phyloP scores from a whole-genome alignment of 2,329 filamentous ascomycete genomes.

The Colletotrichum tropicale region DNA sequence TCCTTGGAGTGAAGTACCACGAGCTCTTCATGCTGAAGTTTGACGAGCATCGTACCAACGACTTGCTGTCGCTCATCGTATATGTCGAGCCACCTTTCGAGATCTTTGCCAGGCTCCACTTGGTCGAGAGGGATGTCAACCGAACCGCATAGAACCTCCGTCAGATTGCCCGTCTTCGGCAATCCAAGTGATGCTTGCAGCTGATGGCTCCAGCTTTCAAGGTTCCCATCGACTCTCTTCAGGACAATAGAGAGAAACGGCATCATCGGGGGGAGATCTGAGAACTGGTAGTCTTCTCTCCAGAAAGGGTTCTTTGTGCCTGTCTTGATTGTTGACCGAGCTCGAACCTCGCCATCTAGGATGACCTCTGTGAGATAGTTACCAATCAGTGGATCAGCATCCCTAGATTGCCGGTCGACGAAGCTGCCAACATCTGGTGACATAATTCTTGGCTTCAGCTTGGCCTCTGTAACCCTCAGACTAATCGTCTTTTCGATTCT shows the following conservation, averaged over 20 bases:
- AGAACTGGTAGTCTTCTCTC: conserved; percentile 81
- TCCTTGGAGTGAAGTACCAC: conserved; percentile 87
- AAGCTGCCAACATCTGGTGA: conserved; percentile 14
- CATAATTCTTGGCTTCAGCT: conserved; percentile 49
- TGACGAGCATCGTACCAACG: conserved; percentile 85
- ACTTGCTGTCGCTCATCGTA: conserved; percentile 76
- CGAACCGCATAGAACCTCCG: conserved; percentile 66
- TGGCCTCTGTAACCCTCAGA: conserved; percentile 66
- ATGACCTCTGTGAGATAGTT: conserved; percentile 83
- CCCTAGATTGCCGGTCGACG: conserved; percentile 34
- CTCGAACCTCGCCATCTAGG: conserved; percentile 78
- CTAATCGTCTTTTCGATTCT: conserved; percentile 66
- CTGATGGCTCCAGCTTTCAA: conserved; percentile 50
- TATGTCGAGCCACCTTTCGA: conserved; percentile 88
- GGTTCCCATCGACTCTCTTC: conserved; percentile 64
- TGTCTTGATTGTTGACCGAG: conserved; percentile 73
- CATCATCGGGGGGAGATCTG: conserved; percentile 71
- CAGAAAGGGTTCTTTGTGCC: conserved; percentile 80
- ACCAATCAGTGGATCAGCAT: conserved; percentile 56
- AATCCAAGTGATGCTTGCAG: conserved; percentile 47
- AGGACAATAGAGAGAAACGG: conserved; percentile 74
- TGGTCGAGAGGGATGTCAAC: conserved; percentile 86
- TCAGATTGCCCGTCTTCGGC: conserved; percentile 45
- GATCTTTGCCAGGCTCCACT: conserved; percentile 75
- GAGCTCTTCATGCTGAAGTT: conserved; percentile 83